Base-by-base conservation (phyloP, 2,329 filamentous ascomycete genomes). In the Diaporthe citriasiana region DNA sequence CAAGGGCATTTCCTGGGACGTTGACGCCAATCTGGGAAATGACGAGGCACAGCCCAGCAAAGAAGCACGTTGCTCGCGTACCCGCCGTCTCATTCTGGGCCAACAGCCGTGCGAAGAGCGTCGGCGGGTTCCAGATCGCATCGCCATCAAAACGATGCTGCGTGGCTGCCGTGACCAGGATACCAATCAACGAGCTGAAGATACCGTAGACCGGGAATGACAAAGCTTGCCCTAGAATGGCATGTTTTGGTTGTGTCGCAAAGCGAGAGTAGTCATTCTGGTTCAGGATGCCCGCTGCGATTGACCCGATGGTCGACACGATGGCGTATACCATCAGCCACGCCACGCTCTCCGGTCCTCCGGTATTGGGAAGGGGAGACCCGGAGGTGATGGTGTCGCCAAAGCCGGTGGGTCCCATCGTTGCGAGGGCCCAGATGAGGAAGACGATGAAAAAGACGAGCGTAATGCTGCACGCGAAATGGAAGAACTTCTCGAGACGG, bases 351-450 rank as follows among this genome's bases (percentile, higher is more conserved):
- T 76, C 59, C 1, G 82, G 79, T 0, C 81, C 80, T 10, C 79
- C 80, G 0, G 81, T 80, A 6, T 72, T 69, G 0, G 81, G 78
- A 2, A 81, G 77, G 0, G 74, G 63, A 0, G 77, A 77, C 0
- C 71, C 74, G 0, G 78, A 78, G 40, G 75, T 79, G 19, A 84
- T 73, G 1, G 82, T 82, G 60, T 79, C 78, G 25, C 83, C 84
- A 53, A 85, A 85, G 6, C 85, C 84, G 3, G 76, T 78, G 0
- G 79, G 60, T 1, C 84, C 84, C 84, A 85, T 86, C 3, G 84
- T 86, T 10, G 83, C 81, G 13, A 85, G 78, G 0, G 85, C 82
- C 85, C 85, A 87, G 74, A 86, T 84, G 45, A 87, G 75, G 7
- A 86, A 78, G 1, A 82, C 82, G 12, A 86, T 25, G 73, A 84